These are phyloP conservation scores for Oenanthe sinensis DNA, from an alignment of 129 eudicot genomes.

Conservation along the genomic window DNA sequence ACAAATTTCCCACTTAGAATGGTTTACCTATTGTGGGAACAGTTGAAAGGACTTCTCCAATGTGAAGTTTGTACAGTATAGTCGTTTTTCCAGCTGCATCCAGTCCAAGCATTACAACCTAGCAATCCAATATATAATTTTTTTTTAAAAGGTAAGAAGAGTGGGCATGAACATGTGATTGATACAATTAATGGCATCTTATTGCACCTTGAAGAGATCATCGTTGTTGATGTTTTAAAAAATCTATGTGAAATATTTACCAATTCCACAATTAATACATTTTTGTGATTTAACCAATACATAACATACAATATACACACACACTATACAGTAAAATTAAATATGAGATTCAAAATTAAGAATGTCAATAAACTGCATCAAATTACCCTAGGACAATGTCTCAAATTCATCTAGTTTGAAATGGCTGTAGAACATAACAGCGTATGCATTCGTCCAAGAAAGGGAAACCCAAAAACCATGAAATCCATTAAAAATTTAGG, in stretches of 20 bases:
- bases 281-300: no score
- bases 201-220: neutral
- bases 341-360: neutral
- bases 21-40: constrained; percentile 90
- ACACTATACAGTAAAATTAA: neutral
- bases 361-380: neutral
- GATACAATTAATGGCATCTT: neutral
- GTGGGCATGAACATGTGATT: neutral
- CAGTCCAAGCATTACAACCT: constrained; percentile 99
- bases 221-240: neutral
- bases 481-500: neutral
- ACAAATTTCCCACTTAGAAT: neutral
- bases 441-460: neutral
- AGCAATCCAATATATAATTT: constrained; percentile 7
- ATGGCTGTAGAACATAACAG: no score
- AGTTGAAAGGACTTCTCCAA: constrained; percentile 96
- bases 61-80: constrained; percentile 91
- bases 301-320: neutral
- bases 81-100: constrained; percentile 99
- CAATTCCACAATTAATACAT: no score
- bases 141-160: neutral
- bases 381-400: no score
- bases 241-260: neutral
- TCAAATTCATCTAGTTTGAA: no score
- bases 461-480: neutral